phyloP scores from a whole-genome alignment of 768 basidiomycete species.

The Polyporus arcularius region DNA sequence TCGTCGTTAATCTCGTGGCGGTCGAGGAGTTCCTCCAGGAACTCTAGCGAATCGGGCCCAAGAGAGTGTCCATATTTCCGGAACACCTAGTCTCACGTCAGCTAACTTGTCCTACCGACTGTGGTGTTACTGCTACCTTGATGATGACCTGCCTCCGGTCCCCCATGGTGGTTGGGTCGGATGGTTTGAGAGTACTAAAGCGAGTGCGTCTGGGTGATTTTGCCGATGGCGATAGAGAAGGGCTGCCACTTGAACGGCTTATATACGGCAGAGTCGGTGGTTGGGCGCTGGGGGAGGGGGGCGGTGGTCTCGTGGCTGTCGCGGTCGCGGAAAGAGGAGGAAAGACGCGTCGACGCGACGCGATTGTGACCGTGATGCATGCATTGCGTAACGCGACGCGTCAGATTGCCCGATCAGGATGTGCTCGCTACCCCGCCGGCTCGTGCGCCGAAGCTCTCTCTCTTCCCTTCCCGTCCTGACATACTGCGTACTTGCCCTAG shows the following conservation, averaged over 20 bases:
- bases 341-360: constrained; percentile 17
- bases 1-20: constrained; percentile 69
- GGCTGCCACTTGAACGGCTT: no score
- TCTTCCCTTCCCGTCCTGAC: neutral
- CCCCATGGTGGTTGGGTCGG: constrained; percentile 31
- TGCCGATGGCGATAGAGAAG: no score
- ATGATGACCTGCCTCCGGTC: constrained; percentile 44
- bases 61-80: constrained; percentile 88
- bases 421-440: neutral
- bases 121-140: constrained; percentile 36
- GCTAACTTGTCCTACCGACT: neutral
- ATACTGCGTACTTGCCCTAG: no score
- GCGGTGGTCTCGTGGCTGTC: no score
- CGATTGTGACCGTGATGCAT: constrained; percentile 6
- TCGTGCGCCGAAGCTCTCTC: neutral
- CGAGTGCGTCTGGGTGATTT: no score
- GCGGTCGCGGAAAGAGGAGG: neutral
- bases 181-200: neutral
- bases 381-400: constrained; percentile 26
- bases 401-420: constrained; percentile 10
- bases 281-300: no score
- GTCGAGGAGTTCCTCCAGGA: constrained; percentile 71
- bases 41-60: constrained; percentile 73
- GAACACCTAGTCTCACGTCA: constrained; percentile 57
- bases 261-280: no score